These are phyloP conservation scores for Saposhnikovia divaricata DNA, from an alignment of 129 eudicot species.

Conservation along the genomic window DNA sequence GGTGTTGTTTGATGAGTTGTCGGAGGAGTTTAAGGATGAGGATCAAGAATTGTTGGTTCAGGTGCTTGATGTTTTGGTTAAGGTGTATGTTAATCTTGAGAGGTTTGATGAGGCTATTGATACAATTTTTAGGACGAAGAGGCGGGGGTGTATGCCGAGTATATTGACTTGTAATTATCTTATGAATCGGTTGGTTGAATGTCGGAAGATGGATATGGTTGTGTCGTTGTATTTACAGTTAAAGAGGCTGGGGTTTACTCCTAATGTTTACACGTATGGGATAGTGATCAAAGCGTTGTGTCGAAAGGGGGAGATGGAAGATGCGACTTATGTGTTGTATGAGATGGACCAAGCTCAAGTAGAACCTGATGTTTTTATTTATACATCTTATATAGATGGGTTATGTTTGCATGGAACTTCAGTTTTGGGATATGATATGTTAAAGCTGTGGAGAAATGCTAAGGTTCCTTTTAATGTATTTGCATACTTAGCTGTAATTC, in stretches of 20 bases:
- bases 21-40: constrained; percentile 33
- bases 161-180: constrained; percentile 51
- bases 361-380: constrained; percentile 33
- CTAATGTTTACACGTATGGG: constrained; percentile 61
- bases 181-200: constrained; percentile 45
- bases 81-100: constrained; percentile 47
- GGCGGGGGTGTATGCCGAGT: constrained; percentile 35
- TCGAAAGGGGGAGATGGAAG: constrained; percentile 49
- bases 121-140: constrained; percentile 29
- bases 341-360: constrained; percentile 60
- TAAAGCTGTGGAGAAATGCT: constrained; percentile 26
- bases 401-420: constrained; percentile 41
- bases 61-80: constrained; percentile 45
- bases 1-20: constrained; percentile 47
- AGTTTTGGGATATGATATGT: constrained; percentile 35
- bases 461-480: constrained; percentile 30
- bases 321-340: constrained; percentile 37
- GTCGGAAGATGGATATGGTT: constrained; percentile 42
- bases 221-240: constrained; percentile 45
- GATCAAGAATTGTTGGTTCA: constrained; percentile 19
- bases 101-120: constrained; percentile 64
- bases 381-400: constrained; percentile 44
- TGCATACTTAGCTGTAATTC: constrained; percentile 49
- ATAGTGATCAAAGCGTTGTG: constrained; percentile 60
- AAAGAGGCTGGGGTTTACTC: constrained; percentile 44